phyloP scores from a whole-genome alignment of 306 rosid species.

The Quercus berberidifolia region DNA sequence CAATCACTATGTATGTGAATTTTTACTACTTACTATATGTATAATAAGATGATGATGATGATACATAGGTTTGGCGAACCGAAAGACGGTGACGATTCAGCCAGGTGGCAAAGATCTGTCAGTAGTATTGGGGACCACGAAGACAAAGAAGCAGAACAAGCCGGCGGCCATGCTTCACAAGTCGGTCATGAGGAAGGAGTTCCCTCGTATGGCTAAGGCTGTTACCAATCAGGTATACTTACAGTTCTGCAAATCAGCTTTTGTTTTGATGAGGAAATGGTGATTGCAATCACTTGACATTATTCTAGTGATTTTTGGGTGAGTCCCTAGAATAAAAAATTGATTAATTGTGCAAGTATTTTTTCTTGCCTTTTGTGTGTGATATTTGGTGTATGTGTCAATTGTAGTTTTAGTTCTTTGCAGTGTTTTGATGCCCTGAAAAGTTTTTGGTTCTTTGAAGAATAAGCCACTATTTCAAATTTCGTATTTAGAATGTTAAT shows the following conservation, averaged over 20 bases:
- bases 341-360: too few relatives aligned
- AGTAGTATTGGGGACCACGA: conserved; percentile 72
- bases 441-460: neutral
- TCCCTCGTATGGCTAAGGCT: conserved; percentile 74
- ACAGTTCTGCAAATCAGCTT: too few relatives aligned
- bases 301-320: too few relatives aligned
- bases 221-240: conserved; percentile 66
- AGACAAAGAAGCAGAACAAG: conserved; percentile 88
- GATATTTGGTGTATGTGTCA: neutral
- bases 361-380: neutral
- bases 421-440: neutral
- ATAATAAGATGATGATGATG: neutral
- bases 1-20: neutral
- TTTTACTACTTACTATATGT: too few relatives aligned
- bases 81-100: conserved; percentile 78
- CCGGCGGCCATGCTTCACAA: conserved; percentile 78
- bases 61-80: conserved; percentile 82
- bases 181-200: conserved; percentile 88
- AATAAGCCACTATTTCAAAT: neutral
- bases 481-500: too few relatives aligned
- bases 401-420: neutral
- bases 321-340: too few relatives aligned
- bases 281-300: too few relatives aligned
- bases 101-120: conserved; percentile 66
- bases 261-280: too few relatives aligned